These are phyloP conservation scores for Zygosaccharomyces sapae DNA, from an alignment of 1,139 yeast species.

Conservation along the genomic window DNA sequence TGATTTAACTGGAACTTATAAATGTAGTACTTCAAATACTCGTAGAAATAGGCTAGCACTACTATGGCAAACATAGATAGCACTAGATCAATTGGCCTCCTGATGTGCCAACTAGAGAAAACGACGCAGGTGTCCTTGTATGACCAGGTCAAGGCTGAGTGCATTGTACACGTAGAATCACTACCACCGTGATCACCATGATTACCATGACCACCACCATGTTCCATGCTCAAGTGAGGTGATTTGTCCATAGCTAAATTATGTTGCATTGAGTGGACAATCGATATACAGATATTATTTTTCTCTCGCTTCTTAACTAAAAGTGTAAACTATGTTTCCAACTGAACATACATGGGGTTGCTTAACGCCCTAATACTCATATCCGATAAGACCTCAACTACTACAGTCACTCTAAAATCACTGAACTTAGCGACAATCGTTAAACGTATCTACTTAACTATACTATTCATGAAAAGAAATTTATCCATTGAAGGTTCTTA, in stretches of 20 bases:
- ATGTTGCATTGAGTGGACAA: too few relatives aligned
- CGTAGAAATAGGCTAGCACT: conserved; percentile 56
- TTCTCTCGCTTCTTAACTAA: too few relatives aligned
- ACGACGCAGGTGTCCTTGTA: conserved; percentile 68
- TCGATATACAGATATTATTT: too few relatives aligned
- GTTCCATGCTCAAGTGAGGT: conserved; percentile 32
- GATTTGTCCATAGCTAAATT: conserved; percentile 1
- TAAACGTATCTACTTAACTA: conserved; percentile 6
- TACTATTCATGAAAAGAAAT: background rate
- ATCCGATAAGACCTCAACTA: too few relatives aligned
- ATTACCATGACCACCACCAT: conserved; percentile 25
- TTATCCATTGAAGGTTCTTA: conserved; percentile 19
- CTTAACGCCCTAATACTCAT: too few relatives aligned
- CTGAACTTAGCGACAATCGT: conserved; percentile 1
- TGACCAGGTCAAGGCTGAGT: conserved; percentile 82
- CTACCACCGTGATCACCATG: conserved; percentile 27
- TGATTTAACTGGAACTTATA: conserved; percentile 21
- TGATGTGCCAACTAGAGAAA: conserved; percentile 76
- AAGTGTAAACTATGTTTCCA: too few relatives aligned
- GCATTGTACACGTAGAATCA: conserved; percentile 53
- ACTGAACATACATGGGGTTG: too few relatives aligned
- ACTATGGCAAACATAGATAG: conserved; percentile 50
- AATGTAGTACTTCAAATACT: conserved; percentile 45
- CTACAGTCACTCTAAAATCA: background rate
- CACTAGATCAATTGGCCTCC: conserved; percentile 48